Evolutionary conservation across 306 rosid genomes (phyloP), one percentile per base, ranked within the genome.

Genomic region (Pueraria montana): DNA sequence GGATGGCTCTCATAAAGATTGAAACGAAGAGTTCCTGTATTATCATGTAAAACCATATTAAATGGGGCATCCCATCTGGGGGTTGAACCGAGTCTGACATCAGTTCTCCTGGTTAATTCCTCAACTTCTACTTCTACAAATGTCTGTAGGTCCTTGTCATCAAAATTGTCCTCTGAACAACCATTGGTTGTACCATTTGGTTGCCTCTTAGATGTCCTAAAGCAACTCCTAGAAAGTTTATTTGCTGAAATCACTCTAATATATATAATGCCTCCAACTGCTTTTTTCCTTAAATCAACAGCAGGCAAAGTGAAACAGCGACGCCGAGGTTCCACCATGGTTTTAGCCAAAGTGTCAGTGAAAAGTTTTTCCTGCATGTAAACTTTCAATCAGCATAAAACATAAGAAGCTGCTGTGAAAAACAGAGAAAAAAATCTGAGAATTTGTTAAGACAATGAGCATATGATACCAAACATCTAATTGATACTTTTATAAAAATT

Each of bases 281-380:
- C 97, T 85, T 71, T 89, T 84, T 91, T 96, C 84, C 90, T 86
- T 23, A 94, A 86, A 76, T 89, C 94, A 64, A 85, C 88, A 0
- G 97, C 91, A 79, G 98, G 98, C 89, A 96, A 86, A 70, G 98
- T 78, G 83, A 87, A 87, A 86, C 99, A 96, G 8, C 94, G 96
- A 6, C 98, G 94, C 34, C 91, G 95, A 89, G 99, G 98, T 85
- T 96, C 99, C 81, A 96, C 99, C 99, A 94, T 96, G 13, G 97
- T 96, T 84, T 91, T 96, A 40, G 83, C 90, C 83, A 96, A 72
- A 43, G 96, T 89, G 52, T 96, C 99, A 8, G 90, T 86, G 32
- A 90, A 89, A 82, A 91, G 80, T 84, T 94, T 96, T 88, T 87
- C 97, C 99, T 96, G 82, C 75, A 86, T 38, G 43, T 16, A 67